Conservation (phyloP, 768 basidiomycete species). For the Tylopilus balloui region DNA sequence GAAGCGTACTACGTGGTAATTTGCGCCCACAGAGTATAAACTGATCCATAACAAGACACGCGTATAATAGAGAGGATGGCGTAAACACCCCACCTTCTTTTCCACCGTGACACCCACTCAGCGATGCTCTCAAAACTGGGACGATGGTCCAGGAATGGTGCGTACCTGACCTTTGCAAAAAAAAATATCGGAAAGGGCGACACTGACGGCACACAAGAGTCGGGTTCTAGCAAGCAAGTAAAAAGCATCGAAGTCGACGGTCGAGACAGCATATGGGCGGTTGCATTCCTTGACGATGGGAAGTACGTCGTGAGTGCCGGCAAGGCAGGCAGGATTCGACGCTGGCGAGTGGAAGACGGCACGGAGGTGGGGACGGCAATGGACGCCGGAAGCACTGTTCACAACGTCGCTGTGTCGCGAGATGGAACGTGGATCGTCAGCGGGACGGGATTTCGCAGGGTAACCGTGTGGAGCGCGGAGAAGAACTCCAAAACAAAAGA, state of each 20-base stretch:
- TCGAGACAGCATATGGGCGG: background rate
- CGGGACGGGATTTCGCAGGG: background rate
- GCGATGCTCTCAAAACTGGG: background rate
- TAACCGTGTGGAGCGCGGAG: slow-evolving; percentile 1
- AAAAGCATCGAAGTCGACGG: background rate
- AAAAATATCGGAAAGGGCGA: background rate
- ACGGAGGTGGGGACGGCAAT: background rate
- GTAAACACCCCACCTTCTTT: background rate
- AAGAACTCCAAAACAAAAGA: background rate
- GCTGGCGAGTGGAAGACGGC: slow-evolving; percentile 5
- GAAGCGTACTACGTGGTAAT: no score
- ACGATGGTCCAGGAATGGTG: background rate
- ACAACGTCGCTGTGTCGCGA: background rate
- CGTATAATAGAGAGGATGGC: background rate
- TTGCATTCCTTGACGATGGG: background rate
- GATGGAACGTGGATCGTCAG: slow-evolving; percentile 5
- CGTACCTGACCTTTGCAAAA: background rate
- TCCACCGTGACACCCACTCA: background rate
- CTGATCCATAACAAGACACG: background rate
- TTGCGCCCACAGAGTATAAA: no score
- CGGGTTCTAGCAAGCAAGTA: background rate
- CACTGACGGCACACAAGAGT: background rate
- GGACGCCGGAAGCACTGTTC: background rate
- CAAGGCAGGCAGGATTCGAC: background rate
- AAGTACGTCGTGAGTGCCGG: background rate